These are phyloP conservation scores for Yarrowia alimentaria DNA, from an alignment of 805 yeast species.

Conservation along the genomic window DNA sequence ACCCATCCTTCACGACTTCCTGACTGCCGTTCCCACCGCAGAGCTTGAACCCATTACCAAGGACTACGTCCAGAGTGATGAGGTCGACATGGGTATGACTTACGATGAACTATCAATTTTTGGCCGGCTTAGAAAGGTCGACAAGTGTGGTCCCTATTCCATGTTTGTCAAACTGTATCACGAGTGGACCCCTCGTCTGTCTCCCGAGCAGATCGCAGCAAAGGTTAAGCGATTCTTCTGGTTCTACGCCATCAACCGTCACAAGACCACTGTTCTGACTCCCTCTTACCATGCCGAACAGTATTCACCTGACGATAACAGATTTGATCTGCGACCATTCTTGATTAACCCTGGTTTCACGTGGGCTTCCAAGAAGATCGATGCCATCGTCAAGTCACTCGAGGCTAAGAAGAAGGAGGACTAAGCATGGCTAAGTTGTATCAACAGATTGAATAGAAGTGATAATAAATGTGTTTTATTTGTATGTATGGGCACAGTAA, in stretches of 20 bases:
- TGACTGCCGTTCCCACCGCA: conserved; percentile 95
- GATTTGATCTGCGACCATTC: conserved; percentile 96
- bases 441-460: neutral
- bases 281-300: conserved; percentile 98
- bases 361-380: conserved; percentile 88
- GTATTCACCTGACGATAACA: conserved; percentile 95
- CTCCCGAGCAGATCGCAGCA: conserved; percentile 82
- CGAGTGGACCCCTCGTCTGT: conserved; percentile 83
- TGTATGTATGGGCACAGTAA: conserved; percentile 8
- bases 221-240: conserved; percentile 92
- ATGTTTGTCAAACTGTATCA: conserved; percentile 89
- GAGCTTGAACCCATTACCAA: conserved; percentile 96
- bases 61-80: conserved; percentile 91
- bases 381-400: conserved; percentile 53
- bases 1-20: conserved; percentile 74
- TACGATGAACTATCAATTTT: conserved; percentile 89
- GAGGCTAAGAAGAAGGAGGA: conserved; percentile 26
- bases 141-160: conserved; percentile 94
- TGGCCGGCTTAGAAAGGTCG: conserved; percentile 87
- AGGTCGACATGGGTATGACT: conserved; percentile 97
- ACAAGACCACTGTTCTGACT: conserved; percentile 95
- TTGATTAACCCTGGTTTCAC: conserved; percentile 84
- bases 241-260: conserved; percentile 92
- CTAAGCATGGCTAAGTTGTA: neutral
- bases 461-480: conserved; percentile 4